A percentile compares a stretch with the other conserved stretches of the same genome.
Evolutionary conservation across 83 land plant genomes (phyloP).

Genomic region (Picea abies): DNA sequence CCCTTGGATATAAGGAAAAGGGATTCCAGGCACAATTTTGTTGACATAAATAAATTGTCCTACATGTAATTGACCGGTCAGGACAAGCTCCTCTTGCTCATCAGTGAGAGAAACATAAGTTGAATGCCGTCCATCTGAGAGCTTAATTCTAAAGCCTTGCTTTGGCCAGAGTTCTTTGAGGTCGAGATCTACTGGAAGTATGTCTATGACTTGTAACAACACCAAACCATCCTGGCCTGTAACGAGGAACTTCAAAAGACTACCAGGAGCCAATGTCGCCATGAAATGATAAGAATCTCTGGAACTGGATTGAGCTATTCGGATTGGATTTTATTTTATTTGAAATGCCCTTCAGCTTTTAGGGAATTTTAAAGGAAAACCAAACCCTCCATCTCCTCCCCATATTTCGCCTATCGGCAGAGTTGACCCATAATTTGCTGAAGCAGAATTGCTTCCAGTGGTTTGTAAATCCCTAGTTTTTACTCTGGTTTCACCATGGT

Average conservation of each 20-base stretch:
- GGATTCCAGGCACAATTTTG: slow-evolving; percentile 46
- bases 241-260: slow-evolving; percentile 12
- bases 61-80: slow-evolving; percentile 66
- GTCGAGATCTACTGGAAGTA: slow-evolving; percentile 69
- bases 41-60: slow-evolving; percentile 72
- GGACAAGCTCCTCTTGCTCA: slow-evolving; percentile 65
- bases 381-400: too few species aligned
- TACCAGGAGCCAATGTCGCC: slow-evolving; percentile 16
- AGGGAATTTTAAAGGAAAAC: too few species aligned
- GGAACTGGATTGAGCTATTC: too few species aligned
- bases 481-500: too few species aligned
- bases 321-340: too few species aligned
- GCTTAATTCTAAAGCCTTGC: slow-evolving; percentile 72
- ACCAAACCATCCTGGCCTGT: slow-evolving; percentile 15
- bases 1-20: slow-evolving; percentile 53
- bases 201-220: slow-evolving; percentile 68
- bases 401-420: too few species aligned
- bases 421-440: too few species aligned
- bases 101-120: slow-evolving; percentile 60
- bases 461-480: too few species aligned
- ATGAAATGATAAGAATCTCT: not conserved
- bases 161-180: slow-evolving; percentile 63
- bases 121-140: slow-evolving; percentile 72
- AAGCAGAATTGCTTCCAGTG: too few species aligned
- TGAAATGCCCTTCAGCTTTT: too few species aligned